A percentile compares a stretch with the other conserved stretches of the same genome.
These are phyloP conservation scores for Clonostachys chloroleuca DNA, from an alignment of 2,329 filamentous ascomycete genomes.

Conservation along the genomic window DNA sequence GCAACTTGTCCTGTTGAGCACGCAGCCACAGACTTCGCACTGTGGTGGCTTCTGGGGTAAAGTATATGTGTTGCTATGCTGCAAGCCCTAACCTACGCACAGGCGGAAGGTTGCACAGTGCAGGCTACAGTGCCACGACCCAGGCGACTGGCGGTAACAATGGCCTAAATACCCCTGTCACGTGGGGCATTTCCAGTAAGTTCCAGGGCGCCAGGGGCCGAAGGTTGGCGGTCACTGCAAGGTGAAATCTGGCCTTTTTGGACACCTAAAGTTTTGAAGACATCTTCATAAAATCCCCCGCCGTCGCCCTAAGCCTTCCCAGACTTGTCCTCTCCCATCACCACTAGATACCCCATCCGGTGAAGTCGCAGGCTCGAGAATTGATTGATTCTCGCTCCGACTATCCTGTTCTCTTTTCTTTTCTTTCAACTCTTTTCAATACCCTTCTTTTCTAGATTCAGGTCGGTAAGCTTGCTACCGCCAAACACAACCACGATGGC, in stretches of 20 bases:
- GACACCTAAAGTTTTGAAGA: slow-evolving; percentile 36
- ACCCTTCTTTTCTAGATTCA: slow-evolving; percentile 8
- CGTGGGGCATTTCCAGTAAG: slow-evolving; percentile 14
- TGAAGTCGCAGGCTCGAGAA: slow-evolving; percentile 23
- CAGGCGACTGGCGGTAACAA: not conserved
- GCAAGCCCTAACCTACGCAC: not conserved
- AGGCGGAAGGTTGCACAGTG: slow-evolving; percentile 9
- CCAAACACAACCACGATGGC: slow-evolving; percentile 33
- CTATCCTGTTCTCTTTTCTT: slow-evolving; percentile 8
- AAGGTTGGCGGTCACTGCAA: slow-evolving; percentile 3
- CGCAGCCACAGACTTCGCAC: slow-evolving; percentile 3
- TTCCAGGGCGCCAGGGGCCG: slow-evolving; percentile 1
- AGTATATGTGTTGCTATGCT: not conserved
- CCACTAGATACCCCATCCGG: slow-evolving; percentile 16
- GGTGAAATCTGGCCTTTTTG: slow-evolving; percentile 47
- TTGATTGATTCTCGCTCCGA: slow-evolving; percentile 15
- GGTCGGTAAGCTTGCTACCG: slow-evolving; percentile 8
- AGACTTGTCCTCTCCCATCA: slow-evolving; percentile 13
- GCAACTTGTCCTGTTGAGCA: too few relatives aligned
- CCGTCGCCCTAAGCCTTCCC: not conserved
- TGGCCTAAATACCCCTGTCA: slow-evolving; percentile 12
- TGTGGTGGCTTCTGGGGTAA: slow-evolving; percentile 7
- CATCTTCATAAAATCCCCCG: slow-evolving; percentile 25
- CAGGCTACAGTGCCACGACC: not conserved
- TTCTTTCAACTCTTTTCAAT: slow-evolving; percentile 5